phyloP scores from a whole-genome alignment of 2,329 filamentous ascomycete genomes.

The Neocucurbitaria cava region DNA sequence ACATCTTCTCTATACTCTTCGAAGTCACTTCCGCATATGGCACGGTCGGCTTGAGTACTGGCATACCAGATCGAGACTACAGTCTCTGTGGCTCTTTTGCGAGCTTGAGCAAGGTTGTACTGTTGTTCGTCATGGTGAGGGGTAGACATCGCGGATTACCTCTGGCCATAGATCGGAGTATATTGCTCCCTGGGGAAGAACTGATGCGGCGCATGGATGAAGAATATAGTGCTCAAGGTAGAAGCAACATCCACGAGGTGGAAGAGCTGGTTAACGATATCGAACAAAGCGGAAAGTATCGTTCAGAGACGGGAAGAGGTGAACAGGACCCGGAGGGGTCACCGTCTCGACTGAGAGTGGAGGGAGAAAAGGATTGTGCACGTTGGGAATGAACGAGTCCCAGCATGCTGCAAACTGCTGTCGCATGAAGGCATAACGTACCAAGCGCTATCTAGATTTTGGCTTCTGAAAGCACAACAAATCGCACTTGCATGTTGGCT shows the following conservation, averaged over 20 bases:
- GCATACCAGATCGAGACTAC: conserved; percentile 61
- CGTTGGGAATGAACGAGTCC: not conserved
- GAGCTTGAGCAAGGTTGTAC: conserved; percentile 63
- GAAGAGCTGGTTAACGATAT: conserved; percentile 23
- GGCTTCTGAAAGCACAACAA: not conserved
- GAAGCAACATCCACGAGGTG: conserved; percentile 15
- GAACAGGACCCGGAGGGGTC: conserved; percentile 20
- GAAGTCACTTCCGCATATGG: conserved; percentile 66
- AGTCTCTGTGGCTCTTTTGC: conserved; percentile 65
- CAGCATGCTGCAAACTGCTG: not conserved
- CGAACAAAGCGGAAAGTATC: conserved; percentile 18
- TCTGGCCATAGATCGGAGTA: conserved; percentile 41
- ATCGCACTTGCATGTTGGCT: not conserved
- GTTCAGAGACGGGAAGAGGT: conserved; percentile 4
- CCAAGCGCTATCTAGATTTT: not conserved
- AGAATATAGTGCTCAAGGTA: conserved; percentile 32
- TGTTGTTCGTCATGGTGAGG: conserved; percentile 63
- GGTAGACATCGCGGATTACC: conserved; percentile 39
- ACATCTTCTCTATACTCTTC: conserved; percentile 53
- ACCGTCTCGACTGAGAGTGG: not conserved
- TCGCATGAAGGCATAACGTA: not conserved
- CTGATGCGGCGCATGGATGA: conserved; percentile 44
- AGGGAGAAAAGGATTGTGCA: not conserved
- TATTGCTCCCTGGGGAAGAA: conserved; percentile 40
- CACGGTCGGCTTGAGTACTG: conserved; percentile 67